Conservation (phyloP, 371 early-diverging fungal species). For the Rhizomucor miehei region DNA sequence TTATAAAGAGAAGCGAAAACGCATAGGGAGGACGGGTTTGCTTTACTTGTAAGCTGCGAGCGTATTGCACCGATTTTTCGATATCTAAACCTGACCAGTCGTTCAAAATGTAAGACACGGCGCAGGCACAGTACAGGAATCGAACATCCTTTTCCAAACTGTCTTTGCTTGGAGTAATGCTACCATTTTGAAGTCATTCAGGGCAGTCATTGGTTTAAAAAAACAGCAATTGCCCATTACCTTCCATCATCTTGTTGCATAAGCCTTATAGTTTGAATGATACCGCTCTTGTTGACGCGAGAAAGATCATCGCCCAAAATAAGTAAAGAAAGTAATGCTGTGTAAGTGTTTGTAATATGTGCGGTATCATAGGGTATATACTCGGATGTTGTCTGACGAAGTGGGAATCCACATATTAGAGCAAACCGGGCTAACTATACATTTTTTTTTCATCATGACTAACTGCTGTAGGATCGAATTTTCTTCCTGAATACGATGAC, state of each 20-base stretch:
- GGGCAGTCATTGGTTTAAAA: too few relatives aligned
- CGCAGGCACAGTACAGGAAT: slow-evolving; percentile 90
- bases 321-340: slow-evolving; percentile 75
- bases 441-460: slow-evolving; percentile 8
- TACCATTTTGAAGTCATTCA: too few relatives aligned
- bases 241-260: slow-evolving; percentile 80
- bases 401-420: background rate
- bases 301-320: slow-evolving; percentile 88
- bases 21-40: background rate
- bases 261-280: slow-evolving; percentile 50
- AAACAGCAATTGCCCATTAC: slow-evolving; percentile 49
- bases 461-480: slow-evolving; percentile 50
- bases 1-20: slow-evolving; percentile 11
- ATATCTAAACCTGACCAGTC: slow-evolving; percentile 86
- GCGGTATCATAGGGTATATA: slow-evolving; percentile 53
- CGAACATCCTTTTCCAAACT: slow-evolving; percentile 83
- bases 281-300: slow-evolving; percentile 74
- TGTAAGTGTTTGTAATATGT: slow-evolving; percentile 92
- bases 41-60: slow-evolving; percentile 60
- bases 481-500: slow-evolving; percentile 64
- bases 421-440: too few relatives aligned
- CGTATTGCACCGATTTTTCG: slow-evolving; percentile 60
- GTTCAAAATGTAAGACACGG: slow-evolving; percentile 75
- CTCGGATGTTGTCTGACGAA: slow-evolving; percentile 21
- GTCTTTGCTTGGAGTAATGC: slow-evolving; percentile 64